Evolutionary conservation across 2,329 filamentous ascomycete genomes (phyloP).

Genomic region (Phaeophleospora eucalypticola): DNA sequence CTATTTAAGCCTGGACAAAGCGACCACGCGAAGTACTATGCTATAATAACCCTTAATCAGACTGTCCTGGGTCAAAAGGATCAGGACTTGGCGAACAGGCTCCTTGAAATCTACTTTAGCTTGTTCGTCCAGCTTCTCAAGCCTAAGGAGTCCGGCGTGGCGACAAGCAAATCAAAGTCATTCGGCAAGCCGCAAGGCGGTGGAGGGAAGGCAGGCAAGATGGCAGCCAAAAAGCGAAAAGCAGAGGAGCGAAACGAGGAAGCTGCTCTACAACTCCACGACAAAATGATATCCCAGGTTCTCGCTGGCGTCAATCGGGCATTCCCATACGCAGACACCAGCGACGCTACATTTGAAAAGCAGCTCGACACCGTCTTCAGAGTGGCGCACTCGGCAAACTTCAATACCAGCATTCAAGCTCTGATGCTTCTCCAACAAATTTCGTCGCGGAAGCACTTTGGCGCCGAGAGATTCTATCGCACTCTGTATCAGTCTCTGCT

Average conservation of each 20-base stretch:
- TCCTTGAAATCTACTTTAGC: conserved; percentile 88
- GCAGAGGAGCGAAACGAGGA: conserved; percentile 37
- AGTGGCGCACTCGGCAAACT: conserved; percentile 96
- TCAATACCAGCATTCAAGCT: conserved; percentile 96
- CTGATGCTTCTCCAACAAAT: conserved; percentile 93
- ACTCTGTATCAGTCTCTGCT: conserved; percentile 92
- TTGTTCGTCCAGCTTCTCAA: conserved; percentile 82
- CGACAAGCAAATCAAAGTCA: conserved; percentile 25
- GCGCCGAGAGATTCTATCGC: conserved; percentile 87
- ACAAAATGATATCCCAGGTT: conserved; percentile 89
- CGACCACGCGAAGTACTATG: conserved; percentile 87
- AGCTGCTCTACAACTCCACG: conserved; percentile 61
- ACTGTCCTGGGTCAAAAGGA: conserved; percentile 86
- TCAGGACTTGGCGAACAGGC: conserved; percentile 69
- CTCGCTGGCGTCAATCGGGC: conserved; percentile 93
- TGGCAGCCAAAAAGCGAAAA: conserved; percentile 46
- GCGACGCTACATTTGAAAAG: conserved; percentile 73
- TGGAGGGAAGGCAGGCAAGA: conserved; percentile 51
- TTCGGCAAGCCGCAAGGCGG: conserved; percentile 46
- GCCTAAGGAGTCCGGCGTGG: conserved; percentile 38
- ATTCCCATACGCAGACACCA: conserved; percentile 83
- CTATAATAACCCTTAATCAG: conserved; percentile 94
- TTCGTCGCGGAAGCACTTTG: conserved; percentile 71
- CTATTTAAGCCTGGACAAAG: conserved; percentile 84
- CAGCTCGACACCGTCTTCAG: conserved; percentile 93